Percentiles rank a stretch among this genome's conserved stretches.
These are phyloP conservation scores for Serendipita sp. DNA, from an alignment of 1,284 basidiomycete species.

Conservation along the genomic window DNA sequence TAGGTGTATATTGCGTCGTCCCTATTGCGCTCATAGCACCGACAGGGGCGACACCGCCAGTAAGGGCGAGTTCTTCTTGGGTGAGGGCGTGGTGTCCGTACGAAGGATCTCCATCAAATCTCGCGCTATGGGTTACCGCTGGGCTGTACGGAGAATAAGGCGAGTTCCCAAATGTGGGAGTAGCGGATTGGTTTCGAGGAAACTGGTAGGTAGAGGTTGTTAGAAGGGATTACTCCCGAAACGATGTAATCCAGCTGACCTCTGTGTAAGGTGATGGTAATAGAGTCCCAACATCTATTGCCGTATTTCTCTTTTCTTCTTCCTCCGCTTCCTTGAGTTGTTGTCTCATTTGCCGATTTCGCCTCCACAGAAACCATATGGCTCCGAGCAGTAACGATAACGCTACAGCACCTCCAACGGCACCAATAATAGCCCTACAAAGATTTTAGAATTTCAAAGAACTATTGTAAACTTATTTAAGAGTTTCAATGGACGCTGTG, in stretches of 20 bases:
- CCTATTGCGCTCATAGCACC: not conserved
- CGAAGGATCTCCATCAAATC: not conserved
- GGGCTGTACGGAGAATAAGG: not conserved
- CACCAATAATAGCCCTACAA: constrained; percentile 7
- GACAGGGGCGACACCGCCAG: not conserved
- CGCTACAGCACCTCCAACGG: constrained; percentile 11
- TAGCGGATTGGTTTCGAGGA: not conserved
- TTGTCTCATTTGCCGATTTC: not conserved
- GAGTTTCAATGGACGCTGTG: too few relatives aligned
- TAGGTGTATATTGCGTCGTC: constrained; percentile 2
- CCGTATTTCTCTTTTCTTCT: not conserved
- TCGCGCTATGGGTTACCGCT: not conserved
- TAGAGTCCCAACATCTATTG: not conserved
- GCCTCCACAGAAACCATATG: constrained; percentile 12
- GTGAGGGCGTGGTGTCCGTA: not conserved
- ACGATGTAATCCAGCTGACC: not conserved
- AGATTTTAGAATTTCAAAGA: not conserved
- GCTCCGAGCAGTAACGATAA: constrained; percentile 7
- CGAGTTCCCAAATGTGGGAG: not conserved
- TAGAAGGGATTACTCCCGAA: not conserved
- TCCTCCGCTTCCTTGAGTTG: not conserved
- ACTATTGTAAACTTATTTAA: too few relatives aligned
- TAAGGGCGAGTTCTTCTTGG: not conserved
- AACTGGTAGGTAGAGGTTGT: not conserved
- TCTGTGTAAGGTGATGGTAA: not conserved